Percentiles rank a stretch among this genome's conserved stretches.
phyloP scores from a whole-genome alignment of 345 rosid species.

The sweet orange (Citrus sinensis) region DVS_A1.0 CM039163.1:51282501-51283000 shows the following conservation, averaged over 20 bases:
- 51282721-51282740: background rate
- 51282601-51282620: background rate
- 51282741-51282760: constrained; percentile 30
- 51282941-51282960: background rate
- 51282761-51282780: background rate
- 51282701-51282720: background rate
- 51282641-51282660: constrained; percentile 8
- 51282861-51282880: constrained; percentile 25
- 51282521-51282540: constrained; percentile 18
- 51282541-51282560: background rate
- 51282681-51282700: constrained; percentile 1
- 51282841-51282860: constrained; percentile 55
- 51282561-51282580: background rate
- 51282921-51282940: constrained; percentile 20
- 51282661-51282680: constrained; percentile 7
- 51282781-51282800: constrained; percentile 27
- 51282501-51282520: constrained; percentile 15
- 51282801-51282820: constrained; percentile 83
- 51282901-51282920: constrained; percentile 19
- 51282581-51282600: background rate
- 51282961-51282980: constrained; percentile 24
- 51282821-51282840: constrained; percentile 79
- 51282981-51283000: constrained; percentile 56
- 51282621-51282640: background rate
- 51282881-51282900: background rate